phyloP scores from a whole-genome alignment of 108 stramenopile genomes.

The Conticribra guillardii region DNA sequence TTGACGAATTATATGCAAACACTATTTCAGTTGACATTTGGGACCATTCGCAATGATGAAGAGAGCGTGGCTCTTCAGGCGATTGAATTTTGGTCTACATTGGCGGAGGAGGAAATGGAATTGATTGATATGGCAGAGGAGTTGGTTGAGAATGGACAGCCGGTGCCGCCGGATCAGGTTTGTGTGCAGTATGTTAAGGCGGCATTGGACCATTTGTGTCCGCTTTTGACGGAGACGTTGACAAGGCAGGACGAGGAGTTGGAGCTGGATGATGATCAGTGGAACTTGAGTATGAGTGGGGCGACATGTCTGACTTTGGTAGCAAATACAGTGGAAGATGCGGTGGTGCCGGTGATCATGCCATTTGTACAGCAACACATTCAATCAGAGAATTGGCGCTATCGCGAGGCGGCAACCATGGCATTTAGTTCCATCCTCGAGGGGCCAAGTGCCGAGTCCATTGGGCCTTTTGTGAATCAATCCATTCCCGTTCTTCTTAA shows the following conservation, averaged over 20 bases:
- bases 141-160: slow-evolving; percentile 47
- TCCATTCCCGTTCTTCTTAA: slow-evolving; percentile 85
- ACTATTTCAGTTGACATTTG: slow-evolving; percentile 89
- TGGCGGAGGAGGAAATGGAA: slow-evolving; percentile 91
- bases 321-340: slow-evolving; percentile 85
- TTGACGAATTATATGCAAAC: slow-evolving; percentile 91
- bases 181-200: slow-evolving; percentile 82
- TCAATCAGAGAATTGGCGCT: slow-evolving; percentile 87
- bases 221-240: slow-evolving; percentile 82
- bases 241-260: slow-evolving; percentile 94
- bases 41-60: slow-evolving; percentile 84
- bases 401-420: slow-evolving; percentile 93
- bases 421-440: slow-evolving; percentile 92
- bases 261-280: slow-evolving; percentile 78
- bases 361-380: slow-evolving; percentile 92
- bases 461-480: slow-evolving; percentile 81
- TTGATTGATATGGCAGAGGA: slow-evolving; percentile 77
- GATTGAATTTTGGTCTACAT: slow-evolving; percentile 95
- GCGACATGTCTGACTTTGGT: slow-evolving; percentile 84
- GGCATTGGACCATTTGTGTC: slow-evolving; percentile 80
- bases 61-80: slow-evolving; percentile 86
- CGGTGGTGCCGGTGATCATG: slow-evolving; percentile 77
- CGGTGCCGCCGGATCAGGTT: slow-evolving; percentile 43
- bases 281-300: slow-evolving; percentile 88
- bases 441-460: slow-evolving; percentile 78